These are phyloP conservation scores for Ogataea pini DNA, from an alignment of 805 yeast genomes.

Conservation along the genomic window DNA sequence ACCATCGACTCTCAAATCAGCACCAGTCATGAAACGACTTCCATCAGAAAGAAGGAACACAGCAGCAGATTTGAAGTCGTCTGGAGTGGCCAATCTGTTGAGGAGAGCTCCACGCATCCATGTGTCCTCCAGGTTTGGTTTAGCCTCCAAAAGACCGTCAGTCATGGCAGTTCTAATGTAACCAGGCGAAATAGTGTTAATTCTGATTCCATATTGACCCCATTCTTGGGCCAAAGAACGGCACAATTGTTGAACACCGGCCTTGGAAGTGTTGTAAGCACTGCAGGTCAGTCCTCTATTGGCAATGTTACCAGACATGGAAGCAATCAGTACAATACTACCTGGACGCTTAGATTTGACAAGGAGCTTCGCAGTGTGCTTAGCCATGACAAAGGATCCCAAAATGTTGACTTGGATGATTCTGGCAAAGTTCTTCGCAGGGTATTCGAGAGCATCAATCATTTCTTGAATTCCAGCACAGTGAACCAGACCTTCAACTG, in stretches of 20 bases:
- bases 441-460: conserved; percentile 21
- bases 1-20: conserved; percentile 20
- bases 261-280: conserved; percentile 49
- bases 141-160: conserved; percentile 42
- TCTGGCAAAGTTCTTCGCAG: conserved; percentile 14
- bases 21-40: conserved; percentile 20
- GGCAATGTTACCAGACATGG: conserved; percentile 53
- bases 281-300: conserved; percentile 52
- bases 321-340: conserved; percentile 52
- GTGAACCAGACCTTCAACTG: conserved; percentile 17
- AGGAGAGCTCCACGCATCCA: conserved; percentile 24
- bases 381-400: conserved; percentile 23
- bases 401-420: conserved; percentile 17
- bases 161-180: conserved; percentile 48
- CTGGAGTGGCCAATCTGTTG: conserved; percentile 19
- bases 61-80: conserved; percentile 21
- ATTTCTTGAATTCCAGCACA: conserved; percentile 22
- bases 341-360: conserved; percentile 32
- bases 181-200: conserved; percentile 52
- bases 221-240: conserved; percentile 48
- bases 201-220: conserved; percentile 52
- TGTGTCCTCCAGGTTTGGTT: conserved; percentile 16
- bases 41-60: conserved; percentile 21
- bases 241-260: conserved; percentile 47
- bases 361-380: conserved; percentile 18